Evolutionary conservation across 495 filamentous ascomycete genomes (phyloP).

Genomic region (Trichoderma gamsii): DNA sequence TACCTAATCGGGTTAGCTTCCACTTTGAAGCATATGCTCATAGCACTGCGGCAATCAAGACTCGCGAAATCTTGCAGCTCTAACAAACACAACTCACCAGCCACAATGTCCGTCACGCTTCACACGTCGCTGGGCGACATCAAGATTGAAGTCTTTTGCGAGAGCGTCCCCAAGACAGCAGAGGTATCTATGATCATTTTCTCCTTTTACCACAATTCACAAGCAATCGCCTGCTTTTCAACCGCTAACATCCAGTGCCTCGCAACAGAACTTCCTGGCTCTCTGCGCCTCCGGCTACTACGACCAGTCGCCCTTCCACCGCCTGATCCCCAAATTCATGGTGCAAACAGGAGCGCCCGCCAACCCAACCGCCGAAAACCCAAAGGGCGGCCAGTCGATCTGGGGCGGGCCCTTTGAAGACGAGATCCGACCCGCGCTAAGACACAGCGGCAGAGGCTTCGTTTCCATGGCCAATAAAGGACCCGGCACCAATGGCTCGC

Average conservation of each 20-base stretch:
- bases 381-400: slow-evolving; percentile 80
- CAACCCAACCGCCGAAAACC: slow-evolving; percentile 49
- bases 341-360: slow-evolving; percentile 80
- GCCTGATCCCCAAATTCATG: slow-evolving; percentile 86
- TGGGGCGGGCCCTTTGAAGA: slow-evolving; percentile 82
- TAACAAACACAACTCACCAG: no score
- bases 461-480: slow-evolving; percentile 93
- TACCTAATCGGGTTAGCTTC: no score
- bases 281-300: slow-evolving; percentile 88
- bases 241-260: background rate
- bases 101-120: slow-evolving; percentile 60
- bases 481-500: slow-evolving; percentile 79
- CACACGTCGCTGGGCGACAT: slow-evolving; percentile 87
- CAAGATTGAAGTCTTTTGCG: slow-evolving; percentile 95
- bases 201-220: slow-evolving; percentile 55
- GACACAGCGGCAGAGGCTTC: slow-evolving; percentile 81
- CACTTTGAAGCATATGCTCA: no score
- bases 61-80: no score
- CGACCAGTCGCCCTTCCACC: slow-evolving; percentile 84
- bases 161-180: slow-evolving; percentile 84
- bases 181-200: slow-evolving; percentile 47
- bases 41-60: no score
- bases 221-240: slow-evolving; percentile 39
- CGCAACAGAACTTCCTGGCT: slow-evolving; percentile 84
- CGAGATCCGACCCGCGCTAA: slow-evolving; percentile 79